Base-by-base conservation (phyloP, 208 protist genomes). In the Acanthamoeba triangularis region DNA sequence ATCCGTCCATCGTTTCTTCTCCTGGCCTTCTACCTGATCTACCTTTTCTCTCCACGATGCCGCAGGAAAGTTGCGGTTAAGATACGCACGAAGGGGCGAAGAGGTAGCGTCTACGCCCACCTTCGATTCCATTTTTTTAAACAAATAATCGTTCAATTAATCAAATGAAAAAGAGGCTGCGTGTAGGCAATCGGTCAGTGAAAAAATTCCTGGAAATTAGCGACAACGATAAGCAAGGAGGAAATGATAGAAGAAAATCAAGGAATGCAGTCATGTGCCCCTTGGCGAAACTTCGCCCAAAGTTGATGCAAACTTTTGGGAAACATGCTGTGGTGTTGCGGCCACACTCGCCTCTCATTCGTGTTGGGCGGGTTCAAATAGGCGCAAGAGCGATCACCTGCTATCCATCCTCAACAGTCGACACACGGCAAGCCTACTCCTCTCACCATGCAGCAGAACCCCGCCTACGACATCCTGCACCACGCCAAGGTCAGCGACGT, bases 401-500 rank as follows among this genome's bases (percentile, higher is more conserved):
- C 61, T 67, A 3, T 6, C 47, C 69, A 78, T 44, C 69, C 20
- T 78, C 69, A 78, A 44, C 37, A 1, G 47, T n/a, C 13, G 18
- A 44, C 69, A 78, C 69, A 25, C n/a, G n/a, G 20, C 25, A 33
- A 30, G 61, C 16, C 61, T 30, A 67, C 61, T 33, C 44, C 28
- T 20, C 67, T n/a, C 20, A 72, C 16, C 54, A 92, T 92, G 85
- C 85, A 92, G 35, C 13, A 20, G 23, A 94, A 94, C 65, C 65
- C 90, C 80, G 1, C 33, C 65, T 94, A 94, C 35, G 90, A 94
- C 6, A 11, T 82, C 30, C 37, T 94, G 41, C 90, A 94, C 44
- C 33, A 94, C 16, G 49, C 67, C 37, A 76, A 76, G 67, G 54
- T 94, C 18, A 82, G 49, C 49, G 90, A 94, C 69, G 54, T 94